Evolutionary conservation across 805 yeast species (phyloP), one percentile per base, ranked within the genome.

Genomic region (Teunomyces tritomae): DNA sequence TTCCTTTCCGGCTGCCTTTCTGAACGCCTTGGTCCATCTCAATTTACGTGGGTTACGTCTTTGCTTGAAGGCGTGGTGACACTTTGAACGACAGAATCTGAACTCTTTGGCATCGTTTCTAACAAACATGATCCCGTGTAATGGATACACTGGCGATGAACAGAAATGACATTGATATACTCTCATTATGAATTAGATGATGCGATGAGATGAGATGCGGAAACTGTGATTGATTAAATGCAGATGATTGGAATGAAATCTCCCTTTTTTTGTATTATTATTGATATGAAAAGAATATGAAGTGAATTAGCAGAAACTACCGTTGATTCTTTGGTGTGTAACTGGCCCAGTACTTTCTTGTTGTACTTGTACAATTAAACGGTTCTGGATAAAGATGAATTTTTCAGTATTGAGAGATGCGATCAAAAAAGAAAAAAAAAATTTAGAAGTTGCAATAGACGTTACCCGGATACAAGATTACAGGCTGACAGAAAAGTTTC

Each of bases 1-100:
- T 68, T 94, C 99, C 70, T 94, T 94, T 62, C 99, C 99, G 39
- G 98, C 98, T 52, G 98, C 96, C 70, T 94, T 94, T 75, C 99
- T 84, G 80, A 94, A 94, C 1, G 99, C 98, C 71, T 94, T 94
- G 48, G 99, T 94, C 99, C 99, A 94, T 73, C 82, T 87, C 71
- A 91, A 83, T 72, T 94, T 94, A 76, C 99, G 85, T 59, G 99
- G 99, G 76, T 94, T 94, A 73, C 99, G 85, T 78, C 96, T 90
- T 76, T 90, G 95, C 69, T 94, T 94, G 83, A 94, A 94, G 47
- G 90, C 86, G 68, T 91, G 89, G 74, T 94, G 99, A 76, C 99
- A 94, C 68, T 94, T 94, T 52, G 98, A 90, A 67, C 97, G 89
- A 58, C 99, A 94, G 76, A 94, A 94, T 61, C 96, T 79, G 70